Evolutionary conservation across 306 rosid species (phyloP), one percentile per base, ranked within the genome.

Genomic region (Quercus robur): DNA sequence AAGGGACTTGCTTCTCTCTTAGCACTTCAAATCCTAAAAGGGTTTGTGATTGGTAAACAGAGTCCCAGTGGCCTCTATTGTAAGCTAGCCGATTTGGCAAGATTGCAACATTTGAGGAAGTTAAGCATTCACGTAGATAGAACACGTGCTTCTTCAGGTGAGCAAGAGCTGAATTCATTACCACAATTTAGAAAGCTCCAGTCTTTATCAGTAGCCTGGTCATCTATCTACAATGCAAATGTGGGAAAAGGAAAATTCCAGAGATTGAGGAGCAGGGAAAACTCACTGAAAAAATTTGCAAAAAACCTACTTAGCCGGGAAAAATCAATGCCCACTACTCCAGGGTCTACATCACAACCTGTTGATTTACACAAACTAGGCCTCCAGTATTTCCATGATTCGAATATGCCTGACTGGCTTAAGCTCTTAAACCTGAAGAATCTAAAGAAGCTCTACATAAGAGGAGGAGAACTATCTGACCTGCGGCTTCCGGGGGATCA

Each of bases 191-290:
- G 4, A 8, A 72, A 21, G 0, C 85, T 82, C 2, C 52, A 2
- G 15, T 8, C 77, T 0, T 28, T 82, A 14, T 76, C 85, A 4
- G 57, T 82, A 28, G 74, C 75, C 26, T 82, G 85, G 81, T 46
- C 52, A 46, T 12, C 14, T 46, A 11, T 46, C 14, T 46, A 46
- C 52, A 1, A 10, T 6, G 6, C 44, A 38, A 38, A 38, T 38
- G 44, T 38, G 44, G 44, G 2, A 35, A 6, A 6, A 0, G 44
- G 10, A 35, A 35, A 2, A 46, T 0, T 46, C 52, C 52, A 46
- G 1, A 46, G 52, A 46, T 2, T 10, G 0, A 0, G 10, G 52
- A 46, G 52, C 14, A 46, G 52, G 14, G 52, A 46, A 46, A 46
- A 46, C 12, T 46, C 52, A 10, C 0, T 46, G 52, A 46, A 11